These are phyloP conservation scores for Calonectria leucothoes DNA, from an alignment of 2,329 filamentous ascomycete species.

Conservation along the genomic window DNA sequence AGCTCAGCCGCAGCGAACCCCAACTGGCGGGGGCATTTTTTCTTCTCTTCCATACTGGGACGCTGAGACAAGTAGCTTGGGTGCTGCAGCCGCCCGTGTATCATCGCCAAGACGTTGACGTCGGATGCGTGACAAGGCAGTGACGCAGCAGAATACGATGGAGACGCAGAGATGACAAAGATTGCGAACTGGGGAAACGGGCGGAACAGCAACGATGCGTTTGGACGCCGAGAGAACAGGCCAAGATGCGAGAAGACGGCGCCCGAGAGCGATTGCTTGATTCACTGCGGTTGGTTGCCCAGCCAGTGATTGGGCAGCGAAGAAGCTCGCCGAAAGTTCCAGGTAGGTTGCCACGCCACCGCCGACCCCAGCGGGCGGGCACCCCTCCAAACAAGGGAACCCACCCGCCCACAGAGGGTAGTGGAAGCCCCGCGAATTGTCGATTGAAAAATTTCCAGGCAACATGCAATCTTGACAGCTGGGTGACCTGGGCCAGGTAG, in stretches of 20 bases:
- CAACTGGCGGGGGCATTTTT: neutral
- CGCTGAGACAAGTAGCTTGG: neutral
- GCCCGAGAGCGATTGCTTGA: neutral
- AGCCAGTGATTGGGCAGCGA: constrained; percentile 27
- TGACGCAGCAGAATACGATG: neutral
- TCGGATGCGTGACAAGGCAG: neutral
- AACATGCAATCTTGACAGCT: constrained; percentile 28
- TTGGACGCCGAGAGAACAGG: neutral
- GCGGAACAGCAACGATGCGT: neutral
- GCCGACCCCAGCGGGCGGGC: constrained; percentile 12
- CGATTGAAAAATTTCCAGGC: constrained; percentile 21
- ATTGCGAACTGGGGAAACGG: neutral
- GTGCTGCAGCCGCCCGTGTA: neutral
- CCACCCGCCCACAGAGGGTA: constrained; percentile 31
- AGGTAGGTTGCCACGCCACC: constrained; percentile 26
- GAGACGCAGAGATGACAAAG: neutral
- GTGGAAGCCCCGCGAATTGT: constrained; percentile 40
- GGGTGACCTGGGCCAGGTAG: neutral
- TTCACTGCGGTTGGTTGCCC: constrained; percentile 17
- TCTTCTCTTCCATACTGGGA: no score
- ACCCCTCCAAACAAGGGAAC: neutral
- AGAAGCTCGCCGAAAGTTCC: constrained; percentile 15
- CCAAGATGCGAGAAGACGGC: neutral
- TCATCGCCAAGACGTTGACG: neutral
- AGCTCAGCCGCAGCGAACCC: constrained; percentile 10